These are phyloP conservation scores for Colletotrichum liriopes DNA, from an alignment of 2,329 filamentous ascomycete species.

Conservation along the genomic window DNA sequence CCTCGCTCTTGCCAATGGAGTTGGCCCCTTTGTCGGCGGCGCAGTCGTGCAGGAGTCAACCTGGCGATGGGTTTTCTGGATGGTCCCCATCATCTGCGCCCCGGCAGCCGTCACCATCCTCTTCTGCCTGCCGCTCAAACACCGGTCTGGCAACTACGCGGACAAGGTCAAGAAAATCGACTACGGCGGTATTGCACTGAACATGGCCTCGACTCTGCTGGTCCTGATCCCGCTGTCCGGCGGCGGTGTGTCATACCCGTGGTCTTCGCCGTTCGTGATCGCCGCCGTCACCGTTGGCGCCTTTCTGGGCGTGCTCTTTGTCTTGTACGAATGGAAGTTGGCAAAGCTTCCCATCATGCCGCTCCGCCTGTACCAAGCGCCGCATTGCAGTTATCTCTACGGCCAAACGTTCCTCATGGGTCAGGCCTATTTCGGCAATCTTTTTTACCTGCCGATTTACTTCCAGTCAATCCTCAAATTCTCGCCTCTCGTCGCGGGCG, in stretches of 20 bases:
- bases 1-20: slow-evolving; percentile 54
- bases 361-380: slow-evolving; percentile 46
- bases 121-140: slow-evolving; percentile 48
- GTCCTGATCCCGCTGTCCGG: slow-evolving; percentile 49
- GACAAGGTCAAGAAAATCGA: slow-evolving; percentile 49
- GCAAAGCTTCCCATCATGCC: slow-evolving; percentile 50
- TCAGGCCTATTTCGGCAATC: slow-evolving; percentile 49
- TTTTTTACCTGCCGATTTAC: slow-evolving; percentile 52
- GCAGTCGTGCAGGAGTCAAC: slow-evolving; percentile 48
- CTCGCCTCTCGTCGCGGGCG: slow-evolving; percentile 49
- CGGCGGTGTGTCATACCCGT: slow-evolving; percentile 48
- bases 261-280: slow-evolving; percentile 48
- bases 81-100: slow-evolving; percentile 46
- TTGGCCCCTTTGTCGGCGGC: slow-evolving; percentile 54
- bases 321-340: slow-evolving; percentile 50
- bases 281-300: slow-evolving; percentile 45
- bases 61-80: slow-evolving; percentile 53
- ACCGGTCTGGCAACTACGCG: slow-evolving; percentile 46
- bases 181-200: slow-evolving; percentile 49
- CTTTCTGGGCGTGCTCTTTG: slow-evolving; percentile 46
- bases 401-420: slow-evolving; percentile 49
- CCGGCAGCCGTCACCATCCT: slow-evolving; percentile 46
- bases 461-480: slow-evolving; percentile 52
- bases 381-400: slow-evolving; percentile 45
- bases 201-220: slow-evolving; percentile 48